Base-by-base conservation (phyloP, 805 yeast species). In the Brettanomyces bruxellensis region DNA sequence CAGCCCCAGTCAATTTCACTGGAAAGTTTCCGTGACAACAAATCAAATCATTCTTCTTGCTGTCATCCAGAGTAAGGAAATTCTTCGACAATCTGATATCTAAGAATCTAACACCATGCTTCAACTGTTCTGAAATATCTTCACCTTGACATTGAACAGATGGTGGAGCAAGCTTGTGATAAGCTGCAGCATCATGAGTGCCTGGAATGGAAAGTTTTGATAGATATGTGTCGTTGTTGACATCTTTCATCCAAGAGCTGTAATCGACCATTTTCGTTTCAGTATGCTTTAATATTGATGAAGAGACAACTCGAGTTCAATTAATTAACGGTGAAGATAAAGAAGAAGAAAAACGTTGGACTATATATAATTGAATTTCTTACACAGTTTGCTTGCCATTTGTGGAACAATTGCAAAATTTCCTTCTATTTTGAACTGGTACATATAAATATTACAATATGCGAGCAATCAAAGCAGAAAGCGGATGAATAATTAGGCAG, bases 111-210 rank as follows among this genome's bases (percentile, higher is more conserved):
- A 85, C 83, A 12, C 93, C 93, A 54, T 84, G 69, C 45, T 73
- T 63, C 66, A 85, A 73, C 62, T 85, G 93, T 3, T 75, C 77
- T 2, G 71, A 62, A 43, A 85, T 70, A 1, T 78, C 62, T 6
- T 69, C 75, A 14, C 78, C 83, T 61, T 85, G 93, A 60, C 93
- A 85, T 58, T 79, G 83, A 30, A 85, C 90, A 0, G 87, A 78
- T 28, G 91, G 91, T 41, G 83, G 65, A 2, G 90, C 83, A 6
- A 74, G 67, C 30, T 47, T 49, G 59, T 81, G 81, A 54, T 75
- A 78, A 5, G 91, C 91, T 12, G 84, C 87, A 38, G 86, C 73
- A 59, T 85, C 84, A 66, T 85, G 93, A n/a, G 91, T 84, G n/a
- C 93, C 93, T 8, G 91, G 89, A 44, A 85, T 68, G 0, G 90